Evolutionary conservation across 208 protist species (phyloP).

Genomic region (Trypanosoma melophagium): DNA sequence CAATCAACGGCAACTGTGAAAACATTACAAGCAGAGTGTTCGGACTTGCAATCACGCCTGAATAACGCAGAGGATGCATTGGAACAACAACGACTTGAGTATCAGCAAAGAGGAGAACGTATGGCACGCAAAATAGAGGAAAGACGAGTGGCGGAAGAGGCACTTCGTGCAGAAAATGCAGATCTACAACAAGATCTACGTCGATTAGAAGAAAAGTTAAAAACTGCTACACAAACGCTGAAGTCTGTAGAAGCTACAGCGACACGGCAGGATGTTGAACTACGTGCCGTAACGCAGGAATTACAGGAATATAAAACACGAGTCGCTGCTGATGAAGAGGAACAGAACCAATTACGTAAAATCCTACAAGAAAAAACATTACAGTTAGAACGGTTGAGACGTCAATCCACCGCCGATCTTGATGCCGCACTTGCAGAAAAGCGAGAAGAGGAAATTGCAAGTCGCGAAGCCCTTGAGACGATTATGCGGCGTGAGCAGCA

Average conservation of each 20-base stretch:
- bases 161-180: slow-evolving; percentile 43
- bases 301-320: slow-evolving; percentile 9
- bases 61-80: slow-evolving; percentile 41
- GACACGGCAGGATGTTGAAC: slow-evolving; percentile 39
- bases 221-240: slow-evolving; percentile 26
- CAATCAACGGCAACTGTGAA: slow-evolving; percentile 36
- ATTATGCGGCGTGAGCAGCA: slow-evolving; percentile 38
- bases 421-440: background rate
- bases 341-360: no score
- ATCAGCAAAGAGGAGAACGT: slow-evolving; percentile 40
- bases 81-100: slow-evolving; percentile 27
- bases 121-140: slow-evolving; percentile 42
- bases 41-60: slow-evolving; percentile 39
- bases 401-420: slow-evolving; percentile 21
- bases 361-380: slow-evolving; percentile 43
- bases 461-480: slow-evolving; percentile 22
- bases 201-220: slow-evolving; percentile 37
- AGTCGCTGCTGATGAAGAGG: no score
- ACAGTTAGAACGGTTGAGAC: slow-evolving; percentile 36
- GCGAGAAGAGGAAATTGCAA: background rate
- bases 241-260: slow-evolving; percentile 32
- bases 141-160: slow-evolving; percentile 47
- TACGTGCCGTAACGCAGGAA: slow-evolving; percentile 42
- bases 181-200: slow-evolving; percentile 44
- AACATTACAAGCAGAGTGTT: slow-evolving; percentile 42